Conservation (phyloP, 176 grass and related monocot genomes). For the Miscanthus lutarioriparius region DNA sequence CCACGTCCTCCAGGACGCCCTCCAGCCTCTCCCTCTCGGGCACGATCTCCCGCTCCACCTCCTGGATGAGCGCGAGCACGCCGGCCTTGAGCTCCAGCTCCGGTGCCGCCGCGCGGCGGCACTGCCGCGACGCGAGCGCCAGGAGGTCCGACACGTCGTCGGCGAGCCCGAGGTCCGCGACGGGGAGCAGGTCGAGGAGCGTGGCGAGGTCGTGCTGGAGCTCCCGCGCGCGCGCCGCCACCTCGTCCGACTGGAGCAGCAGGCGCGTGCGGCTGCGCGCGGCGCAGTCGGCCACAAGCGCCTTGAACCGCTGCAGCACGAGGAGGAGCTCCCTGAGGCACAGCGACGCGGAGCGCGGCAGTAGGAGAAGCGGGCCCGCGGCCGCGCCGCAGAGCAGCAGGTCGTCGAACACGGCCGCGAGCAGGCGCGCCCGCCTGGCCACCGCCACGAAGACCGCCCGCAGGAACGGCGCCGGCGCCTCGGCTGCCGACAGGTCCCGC, state of each 20-base stretch:
- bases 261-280: constrained; percentile 64
- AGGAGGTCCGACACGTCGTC: constrained; percentile 72
- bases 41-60: constrained; percentile 77
- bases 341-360: constrained; percentile 64
- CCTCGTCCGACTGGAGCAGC: constrained; percentile 70
- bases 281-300: constrained; percentile 59
- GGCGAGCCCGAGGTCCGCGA: constrained; percentile 54
- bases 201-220: constrained; percentile 82
- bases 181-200: constrained; percentile 74
- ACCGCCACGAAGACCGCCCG: constrained; percentile 47
- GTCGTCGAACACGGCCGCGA: constrained; percentile 73
- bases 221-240: constrained; percentile 55
- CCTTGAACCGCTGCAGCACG: constrained; percentile 86
- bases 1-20: constrained; percentile 62
- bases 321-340: constrained; percentile 83
- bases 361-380: neutral
- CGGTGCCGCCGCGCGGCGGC: constrained; percentile 19
- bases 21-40: constrained; percentile 61
- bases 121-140: constrained; percentile 65
- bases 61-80: constrained; percentile 67
- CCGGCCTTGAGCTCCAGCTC: constrained; percentile 47
- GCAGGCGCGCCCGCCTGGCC: constrained; percentile 48
- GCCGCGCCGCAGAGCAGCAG: constrained; percentile 12
- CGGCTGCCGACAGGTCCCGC: constrained; percentile 53
- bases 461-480: constrained; percentile 51